Conservation (phyloP, 768 basidiomycete genomes). For the Boletus speciosus region DNA sequence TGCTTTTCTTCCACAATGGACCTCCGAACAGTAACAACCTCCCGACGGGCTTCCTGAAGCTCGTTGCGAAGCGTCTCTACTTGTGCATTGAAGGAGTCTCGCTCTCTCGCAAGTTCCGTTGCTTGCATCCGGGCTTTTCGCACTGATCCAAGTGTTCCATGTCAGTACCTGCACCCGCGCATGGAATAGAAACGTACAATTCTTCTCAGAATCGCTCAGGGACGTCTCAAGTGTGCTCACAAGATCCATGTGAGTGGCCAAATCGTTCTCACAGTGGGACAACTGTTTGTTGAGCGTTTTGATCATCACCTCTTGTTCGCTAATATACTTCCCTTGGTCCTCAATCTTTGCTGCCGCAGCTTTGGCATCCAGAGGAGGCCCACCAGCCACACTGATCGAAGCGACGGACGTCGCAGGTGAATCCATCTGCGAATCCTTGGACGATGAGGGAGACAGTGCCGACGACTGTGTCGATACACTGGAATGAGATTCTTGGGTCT, state of each 20-base stretch:
- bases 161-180: conserved; percentile 3
- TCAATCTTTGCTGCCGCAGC: conserved; percentile 51
- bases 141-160: conserved; percentile 42
- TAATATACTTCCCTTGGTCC: conserved; percentile 70
- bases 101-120: conserved; percentile 82
- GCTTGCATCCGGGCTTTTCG: conserved; percentile 94
- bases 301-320: conserved; percentile 88
- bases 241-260: conserved; percentile 89
- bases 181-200: conserved; percentile 53
- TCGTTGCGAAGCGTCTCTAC: conserved; percentile 67
- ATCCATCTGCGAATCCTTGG: conserved; percentile 68
- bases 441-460: conserved; percentile 51
- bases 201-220: conserved; percentile 89
- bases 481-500: conserved; percentile 44
- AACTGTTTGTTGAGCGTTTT: conserved; percentile 92
- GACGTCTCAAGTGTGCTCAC: conserved; percentile 82
- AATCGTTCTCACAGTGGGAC: conserved; percentile 87
- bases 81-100: conserved; percentile 68
- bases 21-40: conserved; percentile 70
- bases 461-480: conserved; percentile 65
- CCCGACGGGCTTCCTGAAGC: conserved; percentile 73
- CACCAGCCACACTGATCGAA: conserved; percentile 37
- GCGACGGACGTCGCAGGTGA: conserved; percentile 63
- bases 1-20: conserved; percentile 89
- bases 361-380: conserved; percentile 52